phyloP scores from a whole-genome alignment of 768 basidiomycete species.

The Tulasnella sp. region DNA sequence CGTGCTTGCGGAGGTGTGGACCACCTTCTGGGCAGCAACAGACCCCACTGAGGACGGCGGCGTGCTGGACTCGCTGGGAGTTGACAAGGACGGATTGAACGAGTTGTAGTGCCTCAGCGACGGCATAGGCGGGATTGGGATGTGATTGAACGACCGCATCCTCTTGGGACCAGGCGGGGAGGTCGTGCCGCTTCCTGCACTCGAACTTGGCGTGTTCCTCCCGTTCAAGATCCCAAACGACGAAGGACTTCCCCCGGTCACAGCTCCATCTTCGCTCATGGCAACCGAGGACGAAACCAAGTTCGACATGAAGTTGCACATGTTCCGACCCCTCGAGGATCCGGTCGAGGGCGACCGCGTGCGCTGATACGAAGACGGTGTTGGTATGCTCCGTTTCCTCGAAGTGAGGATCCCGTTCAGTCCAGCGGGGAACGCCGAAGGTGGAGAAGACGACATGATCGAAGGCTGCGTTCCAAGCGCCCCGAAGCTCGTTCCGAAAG shows the following conservation, averaged over 20 bases:
- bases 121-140: not conserved
- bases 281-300: conserved; percentile 5
- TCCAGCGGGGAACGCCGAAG: not conserved
- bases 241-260: not conserved
- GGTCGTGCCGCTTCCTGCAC: not conserved
- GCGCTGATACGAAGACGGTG: not conserved
- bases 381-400: conserved; percentile 1
- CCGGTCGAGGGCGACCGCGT: not conserved
- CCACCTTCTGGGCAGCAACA: not conserved
- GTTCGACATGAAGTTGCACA: conserved; percentile 2
- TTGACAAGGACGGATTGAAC: not conserved
- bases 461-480: not conserved
- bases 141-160: not conserved
- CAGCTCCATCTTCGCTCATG: not conserved
- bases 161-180: not conserved
- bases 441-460: not conserved
- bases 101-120: conserved; percentile 3
- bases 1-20: not conserved
- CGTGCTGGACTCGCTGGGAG: not conserved
- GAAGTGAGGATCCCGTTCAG: not conserved
- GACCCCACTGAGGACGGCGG: not conserved
- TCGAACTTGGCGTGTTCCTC: not conserved
- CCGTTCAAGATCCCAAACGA: not conserved
- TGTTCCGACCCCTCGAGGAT: not conserved
- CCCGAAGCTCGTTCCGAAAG: conserved; percentile 4